A percentile compares a stretch with the other conserved stretches of the same genome.
Evolutionary conservation across 805 yeast species (phyloP).

Genomic region (Yamadazyma kitorensis): DNA sequence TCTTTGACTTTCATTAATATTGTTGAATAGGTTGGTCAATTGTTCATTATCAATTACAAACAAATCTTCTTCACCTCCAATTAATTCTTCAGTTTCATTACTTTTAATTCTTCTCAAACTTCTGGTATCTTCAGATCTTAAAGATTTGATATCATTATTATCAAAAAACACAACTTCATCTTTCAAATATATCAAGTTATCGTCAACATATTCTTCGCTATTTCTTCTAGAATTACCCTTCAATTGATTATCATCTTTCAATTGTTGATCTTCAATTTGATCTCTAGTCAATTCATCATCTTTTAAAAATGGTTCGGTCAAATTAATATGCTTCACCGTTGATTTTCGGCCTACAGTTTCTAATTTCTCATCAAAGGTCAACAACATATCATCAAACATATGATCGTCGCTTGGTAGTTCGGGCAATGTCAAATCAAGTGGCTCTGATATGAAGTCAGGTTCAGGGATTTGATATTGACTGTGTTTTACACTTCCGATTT

Average conservation of each 20-base stretch:
- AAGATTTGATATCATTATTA: slow-evolving; percentile 9
- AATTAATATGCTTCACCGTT: slow-evolving; percentile 7
- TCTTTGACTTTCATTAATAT: slow-evolving; percentile 21
- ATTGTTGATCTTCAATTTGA: slow-evolving; percentile 39
- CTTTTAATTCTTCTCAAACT: slow-evolving; percentile 5
- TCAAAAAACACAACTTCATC: slow-evolving; percentile 25
- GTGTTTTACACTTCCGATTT: no score
- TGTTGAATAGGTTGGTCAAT: slow-evolving; percentile 22
- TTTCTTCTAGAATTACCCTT: slow-evolving; percentile 10
- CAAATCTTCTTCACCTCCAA: slow-evolving; percentile 16
- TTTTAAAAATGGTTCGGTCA: slow-evolving; percentile 27
- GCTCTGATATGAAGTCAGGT: neutral
- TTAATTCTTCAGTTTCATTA: slow-evolving; percentile 1
- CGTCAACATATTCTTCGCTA: slow-evolving; percentile 30
- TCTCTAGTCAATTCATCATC: slow-evolving; percentile 43
- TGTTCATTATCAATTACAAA: slow-evolving; percentile 23
- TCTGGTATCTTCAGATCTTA: slow-evolving; percentile 8
- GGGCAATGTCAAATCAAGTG: slow-evolving; percentile 17
- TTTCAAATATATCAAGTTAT: slow-evolving; percentile 26
- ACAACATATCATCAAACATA: slow-evolving; percentile 28
- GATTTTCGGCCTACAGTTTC: slow-evolving; percentile 14
- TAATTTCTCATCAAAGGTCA: slow-evolving; percentile 24
- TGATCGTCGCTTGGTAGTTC: slow-evolving; percentile 24
- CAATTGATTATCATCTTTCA: slow-evolving; percentile 21
- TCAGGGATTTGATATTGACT: neutral